phyloP scores from a whole-genome alignment of 1,284 basidiomycete genomes.

The Trichosporon coremiiforme region DNA sequence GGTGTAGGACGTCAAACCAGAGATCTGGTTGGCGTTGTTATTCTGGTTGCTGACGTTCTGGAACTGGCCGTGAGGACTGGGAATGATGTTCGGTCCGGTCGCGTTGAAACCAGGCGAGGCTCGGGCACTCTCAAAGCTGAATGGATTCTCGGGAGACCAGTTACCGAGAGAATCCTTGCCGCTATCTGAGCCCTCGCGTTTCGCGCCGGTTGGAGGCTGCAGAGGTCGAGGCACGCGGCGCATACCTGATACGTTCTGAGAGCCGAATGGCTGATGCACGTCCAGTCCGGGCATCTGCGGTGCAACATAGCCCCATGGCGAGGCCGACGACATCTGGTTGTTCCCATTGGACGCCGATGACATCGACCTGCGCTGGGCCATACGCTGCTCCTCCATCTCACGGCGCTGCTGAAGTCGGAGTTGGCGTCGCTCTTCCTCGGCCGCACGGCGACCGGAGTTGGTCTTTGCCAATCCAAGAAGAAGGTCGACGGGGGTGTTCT shows the following conservation, averaged over 20 bases:
- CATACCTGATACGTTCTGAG: neutral
- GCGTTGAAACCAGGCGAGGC: slow-evolving; percentile 21
- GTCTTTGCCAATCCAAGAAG: slow-evolving; percentile 52
- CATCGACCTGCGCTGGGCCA: slow-evolving; percentile 31
- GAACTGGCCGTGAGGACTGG: slow-evolving; percentile 11
- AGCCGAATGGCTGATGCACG: slow-evolving; percentile 55
- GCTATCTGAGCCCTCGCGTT: slow-evolving; percentile 12
- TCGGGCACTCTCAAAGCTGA: slow-evolving; percentile 31
- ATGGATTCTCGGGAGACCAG: slow-evolving; percentile 32
- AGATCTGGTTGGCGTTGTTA: slow-evolving; percentile 19
- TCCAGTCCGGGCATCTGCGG: slow-evolving; percentile 55
- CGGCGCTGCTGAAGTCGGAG: slow-evolving; percentile 50
- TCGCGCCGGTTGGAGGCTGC: slow-evolving; percentile 40
- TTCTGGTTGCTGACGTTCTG: slow-evolving; percentile 18
- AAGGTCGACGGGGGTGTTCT: slow-evolving; percentile 52
- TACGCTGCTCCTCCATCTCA: slow-evolving; percentile 46
- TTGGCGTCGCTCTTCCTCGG: slow-evolving; percentile 53
- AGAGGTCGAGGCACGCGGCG: slow-evolving; percentile 44
- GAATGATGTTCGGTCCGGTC: neutral
- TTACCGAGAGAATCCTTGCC: slow-evolving; percentile 1
- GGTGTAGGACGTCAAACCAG: slow-evolving; percentile 1
- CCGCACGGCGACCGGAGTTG: slow-evolving; percentile 47
- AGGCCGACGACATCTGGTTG: slow-evolving; percentile 28
- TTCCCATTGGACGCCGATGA: slow-evolving; percentile 27
- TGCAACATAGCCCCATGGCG: slow-evolving; percentile 55